These are phyloP conservation scores for Sphagnum tenellum DNA, from an alignment of 225 moss, liverwort and hornwort species.

Conservation along the genomic window DNA sequence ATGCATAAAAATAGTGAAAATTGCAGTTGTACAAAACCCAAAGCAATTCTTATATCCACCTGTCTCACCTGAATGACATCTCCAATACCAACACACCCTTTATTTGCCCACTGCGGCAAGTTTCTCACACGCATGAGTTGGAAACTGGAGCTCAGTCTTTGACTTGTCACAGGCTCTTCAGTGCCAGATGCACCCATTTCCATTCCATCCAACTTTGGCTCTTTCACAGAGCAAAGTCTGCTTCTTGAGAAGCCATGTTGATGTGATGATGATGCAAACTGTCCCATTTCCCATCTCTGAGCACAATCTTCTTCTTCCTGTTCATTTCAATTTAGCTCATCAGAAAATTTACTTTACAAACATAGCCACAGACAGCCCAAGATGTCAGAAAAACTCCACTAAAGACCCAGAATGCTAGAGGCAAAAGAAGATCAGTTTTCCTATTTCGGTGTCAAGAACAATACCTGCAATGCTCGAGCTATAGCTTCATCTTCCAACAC, in stretches of 20 bases:
- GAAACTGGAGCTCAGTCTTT: constrained; percentile 56
- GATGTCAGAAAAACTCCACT: too few relatives aligned
- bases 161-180: constrained; percentile 33
- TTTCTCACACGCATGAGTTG: constrained; percentile 58
- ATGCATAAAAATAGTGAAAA: too few relatives aligned
- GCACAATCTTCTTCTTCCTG: constrained; percentile 51
- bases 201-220: not conserved
- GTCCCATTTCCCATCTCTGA: constrained; percentile 16
- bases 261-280: constrained; percentile 13
- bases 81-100: constrained; percentile 56
- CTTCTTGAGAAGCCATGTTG: constrained; percentile 13
- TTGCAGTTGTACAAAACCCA: too few relatives aligned
- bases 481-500: constrained; percentile 60
- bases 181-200: constrained; percentile 10
- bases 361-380: not conserved
- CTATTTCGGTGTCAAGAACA: too few relatives aligned
- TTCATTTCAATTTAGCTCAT: constrained; percentile 2
- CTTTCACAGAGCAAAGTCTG: constrained; percentile 10
- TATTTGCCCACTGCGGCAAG: constrained; percentile 69
- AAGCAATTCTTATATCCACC: not conserved
- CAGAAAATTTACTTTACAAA: not conserved
- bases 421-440: too few relatives aligned
- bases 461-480: constrained; percentile 71
- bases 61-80: constrained; percentile 62
- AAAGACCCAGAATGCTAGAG: too few relatives aligned